Evolutionary conservation across 2,329 filamentous ascomycete genomes (phyloP).

Genomic region (Stemphylium vesicarium): DNA sequence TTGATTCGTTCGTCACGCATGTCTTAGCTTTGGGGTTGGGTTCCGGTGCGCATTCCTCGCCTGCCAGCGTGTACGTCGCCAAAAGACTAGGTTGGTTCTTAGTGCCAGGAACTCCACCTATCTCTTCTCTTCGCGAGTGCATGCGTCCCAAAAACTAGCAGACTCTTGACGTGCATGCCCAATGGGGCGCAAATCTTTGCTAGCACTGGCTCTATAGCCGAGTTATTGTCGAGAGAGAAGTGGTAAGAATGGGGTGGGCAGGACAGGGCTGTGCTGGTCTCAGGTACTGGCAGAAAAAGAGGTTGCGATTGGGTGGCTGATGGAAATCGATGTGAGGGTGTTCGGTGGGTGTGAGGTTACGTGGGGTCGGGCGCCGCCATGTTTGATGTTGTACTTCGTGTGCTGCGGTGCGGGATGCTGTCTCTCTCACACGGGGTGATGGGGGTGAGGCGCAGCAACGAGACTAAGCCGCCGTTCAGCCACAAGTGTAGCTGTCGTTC

Average conservation of each 20-base stretch:
- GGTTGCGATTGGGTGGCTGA: slow-evolving; percentile 28
- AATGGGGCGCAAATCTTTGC: neutral
- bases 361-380: slow-evolving; percentile 7
- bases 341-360: slow-evolving; percentile 8
- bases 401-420: slow-evolving; percentile 10
- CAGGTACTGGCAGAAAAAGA: slow-evolving; percentile 36
- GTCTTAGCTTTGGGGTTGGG: no score
- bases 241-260: neutral
- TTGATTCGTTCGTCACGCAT: no score
- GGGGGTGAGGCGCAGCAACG: no score
- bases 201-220: neutral
- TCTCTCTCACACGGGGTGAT: neutral
- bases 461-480: no score
- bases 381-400: slow-evolving; percentile 9
- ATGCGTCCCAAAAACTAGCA: no score
- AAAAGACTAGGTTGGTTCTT: neutral
- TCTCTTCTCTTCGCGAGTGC: no score
- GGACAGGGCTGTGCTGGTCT: slow-evolving; percentile 34
- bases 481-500: no score
- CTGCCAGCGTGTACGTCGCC: slow-evolving; percentile 14
- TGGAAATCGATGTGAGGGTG: neutral
- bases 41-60: neutral
- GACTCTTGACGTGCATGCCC: no score
- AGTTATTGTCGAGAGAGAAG: neutral
- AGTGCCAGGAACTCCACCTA: no score